Evolutionary conservation across 2,329 filamentous ascomycete genomes (phyloP), one percentile per base, ranked within the genome.

Genomic region (Triangularia verruculosa): DNA sequence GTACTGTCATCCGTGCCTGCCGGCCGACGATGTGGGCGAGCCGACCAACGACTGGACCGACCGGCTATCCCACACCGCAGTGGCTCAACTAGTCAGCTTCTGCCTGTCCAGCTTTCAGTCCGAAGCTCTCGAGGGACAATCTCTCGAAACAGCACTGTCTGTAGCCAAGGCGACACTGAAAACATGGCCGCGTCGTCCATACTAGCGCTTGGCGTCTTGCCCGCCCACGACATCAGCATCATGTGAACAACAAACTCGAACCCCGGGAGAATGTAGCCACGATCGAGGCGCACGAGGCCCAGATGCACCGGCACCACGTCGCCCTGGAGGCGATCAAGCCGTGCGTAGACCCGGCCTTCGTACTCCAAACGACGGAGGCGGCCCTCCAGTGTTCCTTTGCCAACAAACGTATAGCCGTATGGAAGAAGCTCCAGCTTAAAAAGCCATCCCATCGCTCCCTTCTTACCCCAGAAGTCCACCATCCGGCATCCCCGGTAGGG

Each of bases 401-500:
- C 66, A 13, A 63, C 61, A 66, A 69, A 63, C 12, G 65, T 67
- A 39, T 69, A 69, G 17, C 66, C 66, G 60, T 64, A 68, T 4
- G 56, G 61, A 7, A 63, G 61, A 6, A 68, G 22, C 12, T 66
- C 63, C 20, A 69, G 47, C 64, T 66, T 67, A 57, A 68, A 69
- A 13, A 69, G 58, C 22, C 32, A 60, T 17, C 62, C 65, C 24
- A 60, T 64, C 15, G 57, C 39, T 28, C 66, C 66, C 64, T 32
- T 32, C 27, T 51, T 61, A n/a, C 59, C 59, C 17, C 53, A 55
- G 12, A 22, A 25, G 27, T 61, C 59, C 15, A 61, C 43, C 32
- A 20, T 15, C 51, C 53, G 15, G 51, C 59, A 61, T 27, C 17
- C 47, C 1, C n/a, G 17, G 30, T 43, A 34, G 15, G 27, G 56